A percentile compares a stretch with the other conserved stretches of the same genome.
phyloP scores from a whole-genome alignment of 179 eudicot species.

The Pouteria campechiana region DNA sequence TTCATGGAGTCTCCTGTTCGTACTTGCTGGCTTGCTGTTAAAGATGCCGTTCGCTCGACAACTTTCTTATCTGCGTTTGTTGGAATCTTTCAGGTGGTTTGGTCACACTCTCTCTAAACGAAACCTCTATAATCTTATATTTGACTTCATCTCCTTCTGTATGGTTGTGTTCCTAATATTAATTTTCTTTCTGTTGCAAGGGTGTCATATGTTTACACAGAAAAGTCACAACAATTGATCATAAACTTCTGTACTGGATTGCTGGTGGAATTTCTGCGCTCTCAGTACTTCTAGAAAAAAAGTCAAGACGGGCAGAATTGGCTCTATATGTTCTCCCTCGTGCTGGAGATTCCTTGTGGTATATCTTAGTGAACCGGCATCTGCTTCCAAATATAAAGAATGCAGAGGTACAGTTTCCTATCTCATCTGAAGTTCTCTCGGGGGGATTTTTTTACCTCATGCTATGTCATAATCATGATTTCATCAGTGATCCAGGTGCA shows the following conservation, averaged over 20 bases:
- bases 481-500: too few species aligned
- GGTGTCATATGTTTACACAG: conserved; percentile 88
- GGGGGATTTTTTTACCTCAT: too few species aligned
- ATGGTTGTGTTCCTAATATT: not conserved
- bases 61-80: conserved; percentile 93
- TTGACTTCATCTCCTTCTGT: not conserved
- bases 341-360: conserved; percentile 91
- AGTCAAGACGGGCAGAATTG: conserved; percentile 82
- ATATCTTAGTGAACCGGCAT: conserved; percentile 80
- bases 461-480: too few species aligned
- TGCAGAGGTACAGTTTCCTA: conserved; percentile 59
- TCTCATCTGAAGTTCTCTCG: not conserved
- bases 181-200: conserved; percentile 32
- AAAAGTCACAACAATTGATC: conserved; percentile 82
- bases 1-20: conserved; percentile 77
- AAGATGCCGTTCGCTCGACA: conserved; percentile 87
- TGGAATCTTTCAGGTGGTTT: conserved; percentile 88
- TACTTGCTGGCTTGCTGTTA: conserved; percentile 82
- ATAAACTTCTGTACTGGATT: conserved; percentile 94
- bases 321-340: conserved; percentile 96
- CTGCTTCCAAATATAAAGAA: conserved; percentile 77
- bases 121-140: too few species aligned
- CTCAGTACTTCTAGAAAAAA: conserved; percentile 84
- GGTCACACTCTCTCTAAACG: not conserved
- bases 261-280: conserved; percentile 90